phyloP scores from a whole-genome alignment of 2,329 filamentous ascomycete genomes.

The Phialophora expanda region DNA sequence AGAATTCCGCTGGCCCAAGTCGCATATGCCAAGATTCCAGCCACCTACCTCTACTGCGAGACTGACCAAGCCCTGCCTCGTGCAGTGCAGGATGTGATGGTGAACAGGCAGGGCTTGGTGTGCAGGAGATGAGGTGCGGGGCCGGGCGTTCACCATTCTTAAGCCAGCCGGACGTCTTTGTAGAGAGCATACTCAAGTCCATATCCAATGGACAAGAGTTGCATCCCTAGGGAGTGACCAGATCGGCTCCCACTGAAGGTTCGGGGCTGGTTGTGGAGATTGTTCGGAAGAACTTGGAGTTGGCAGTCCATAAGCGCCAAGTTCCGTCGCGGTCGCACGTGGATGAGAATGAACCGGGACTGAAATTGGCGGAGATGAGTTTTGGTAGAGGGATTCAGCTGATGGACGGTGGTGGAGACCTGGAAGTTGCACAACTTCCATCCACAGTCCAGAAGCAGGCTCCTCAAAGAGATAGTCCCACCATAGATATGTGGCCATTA shows the following conservation, averaged over 20 bases:
- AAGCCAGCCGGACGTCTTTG: constrained; percentile 33
- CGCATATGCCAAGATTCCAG: constrained; percentile 26
- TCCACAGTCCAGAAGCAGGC: constrained; percentile 18
- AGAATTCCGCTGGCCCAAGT: constrained; percentile 19
- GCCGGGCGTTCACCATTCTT: constrained; percentile 35
- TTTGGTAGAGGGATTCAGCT: not conserved
- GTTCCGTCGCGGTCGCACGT: not conserved
- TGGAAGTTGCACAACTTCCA: constrained; percentile 10
- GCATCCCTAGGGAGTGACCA: constrained; percentile 1
- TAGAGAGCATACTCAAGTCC: constrained; percentile 21
- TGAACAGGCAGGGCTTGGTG: constrained; percentile 29
- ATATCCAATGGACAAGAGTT: constrained; percentile 5
- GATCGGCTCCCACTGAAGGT: not conserved
- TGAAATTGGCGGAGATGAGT: not conserved
- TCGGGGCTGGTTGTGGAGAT: not conserved
- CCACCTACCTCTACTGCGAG: constrained; percentile 49
- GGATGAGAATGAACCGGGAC: not conserved
- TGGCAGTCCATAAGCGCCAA: not conserved
- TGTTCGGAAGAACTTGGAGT: constrained; percentile 4
- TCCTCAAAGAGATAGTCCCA: constrained; percentile 27
- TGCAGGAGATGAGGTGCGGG: constrained; percentile 23
- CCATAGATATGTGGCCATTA: constrained; percentile 27
- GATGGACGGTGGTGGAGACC: not conserved
- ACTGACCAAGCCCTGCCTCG: constrained; percentile 48
- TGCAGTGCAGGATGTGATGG: constrained; percentile 46